A percentile compares a stretch with the other conserved stretches of the same genome.
phyloP scores from a whole-genome alignment of 2,329 filamentous ascomycete species.

The Neonectria coccinea region DNA sequence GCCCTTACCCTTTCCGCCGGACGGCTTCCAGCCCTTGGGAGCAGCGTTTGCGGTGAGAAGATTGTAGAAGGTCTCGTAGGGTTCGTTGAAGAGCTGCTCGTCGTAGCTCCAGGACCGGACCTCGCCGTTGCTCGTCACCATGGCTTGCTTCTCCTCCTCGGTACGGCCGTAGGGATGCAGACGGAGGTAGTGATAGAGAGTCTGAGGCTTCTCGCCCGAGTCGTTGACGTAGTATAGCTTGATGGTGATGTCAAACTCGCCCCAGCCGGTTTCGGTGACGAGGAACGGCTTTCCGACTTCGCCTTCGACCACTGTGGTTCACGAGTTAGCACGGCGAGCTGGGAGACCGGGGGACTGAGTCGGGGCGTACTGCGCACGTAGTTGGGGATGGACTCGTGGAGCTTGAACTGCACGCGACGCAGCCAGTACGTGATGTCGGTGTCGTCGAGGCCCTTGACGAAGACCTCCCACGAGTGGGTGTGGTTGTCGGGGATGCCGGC shows the following conservation, averaged over 20 bases:
- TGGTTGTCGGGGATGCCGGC: conserved; percentile 85
- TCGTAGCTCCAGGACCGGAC: conserved; percentile 88
- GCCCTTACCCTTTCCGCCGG: conserved; percentile 66
- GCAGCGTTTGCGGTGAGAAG: conserved; percentile 80
- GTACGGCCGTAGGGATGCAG: conserved; percentile 90
- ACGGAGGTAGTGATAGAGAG: conserved; percentile 91
- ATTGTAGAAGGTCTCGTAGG: conserved; percentile 91
- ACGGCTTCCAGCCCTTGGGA: conserved; percentile 57
- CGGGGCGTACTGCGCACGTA: conserved; percentile 76
- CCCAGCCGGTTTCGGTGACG: conserved; percentile 95
- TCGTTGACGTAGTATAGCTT: conserved; percentile 93
- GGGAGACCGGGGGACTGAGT: background rate
- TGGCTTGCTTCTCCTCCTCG: conserved; percentile 76
- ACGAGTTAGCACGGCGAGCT: conserved; percentile 32
- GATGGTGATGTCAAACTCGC: conserved; percentile 96
- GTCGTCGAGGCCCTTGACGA: conserved; percentile 89
- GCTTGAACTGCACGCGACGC: conserved; percentile 96
- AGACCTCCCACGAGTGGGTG: conserved; percentile 96
- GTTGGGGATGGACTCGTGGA: conserved; percentile 96
- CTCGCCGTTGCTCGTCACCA: conserved; percentile 68
- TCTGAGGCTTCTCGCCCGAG: conserved; percentile 92
- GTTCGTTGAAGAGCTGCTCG: conserved; percentile 97
- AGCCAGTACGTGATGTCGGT: conserved; percentile 96
- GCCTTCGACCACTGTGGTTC: conserved; percentile 72
- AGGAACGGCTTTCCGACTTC: conserved; percentile 78